Percentiles rank a stretch among this genome's conserved stretches.
phyloP scores from a whole-genome alignment of 2,329 filamentous ascomycete species.

The Fusarium papillatum region DNA sequence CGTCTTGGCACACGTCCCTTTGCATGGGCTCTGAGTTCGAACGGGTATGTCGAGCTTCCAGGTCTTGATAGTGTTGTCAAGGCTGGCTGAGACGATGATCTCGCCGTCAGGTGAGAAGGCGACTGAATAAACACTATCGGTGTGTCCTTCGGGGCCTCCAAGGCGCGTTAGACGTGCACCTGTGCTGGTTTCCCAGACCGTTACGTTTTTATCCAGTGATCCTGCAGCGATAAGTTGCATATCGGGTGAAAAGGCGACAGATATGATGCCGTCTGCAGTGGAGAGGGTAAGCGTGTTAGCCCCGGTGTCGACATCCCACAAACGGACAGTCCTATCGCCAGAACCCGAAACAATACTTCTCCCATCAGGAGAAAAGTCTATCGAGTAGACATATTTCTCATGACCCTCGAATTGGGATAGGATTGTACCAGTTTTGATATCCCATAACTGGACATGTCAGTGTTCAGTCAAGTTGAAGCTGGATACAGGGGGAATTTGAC shows the following conservation, averaged over 20 bases:
- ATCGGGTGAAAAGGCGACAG: not conserved
- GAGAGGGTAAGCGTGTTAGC: not conserved
- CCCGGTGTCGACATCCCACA: not conserved
- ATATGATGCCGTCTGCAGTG: accelerated
- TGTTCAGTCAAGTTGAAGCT: not conserved
- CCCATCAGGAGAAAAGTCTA: not conserved
- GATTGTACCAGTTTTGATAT: not conserved
- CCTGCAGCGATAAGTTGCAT: not conserved
- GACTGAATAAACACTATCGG: not conserved
- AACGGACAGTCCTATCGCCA: not conserved
- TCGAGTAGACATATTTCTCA: accelerated
- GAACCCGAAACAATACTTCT: not conserved
- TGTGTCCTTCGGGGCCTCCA: not conserved
- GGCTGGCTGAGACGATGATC: not conserved
- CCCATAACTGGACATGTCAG: not conserved
- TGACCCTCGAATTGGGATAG: not conserved
- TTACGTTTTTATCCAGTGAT: accelerated
- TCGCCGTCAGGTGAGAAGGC: not conserved
- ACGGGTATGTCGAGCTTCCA: not conserved
- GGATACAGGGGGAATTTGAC: not conserved
- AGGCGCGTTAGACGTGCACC: not conserved
- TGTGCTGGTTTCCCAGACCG: not conserved
- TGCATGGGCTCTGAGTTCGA: not conserved
- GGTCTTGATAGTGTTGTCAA: not conserved
- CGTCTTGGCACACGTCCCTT: not conserved